Percentiles rank a stretch among this genome's conserved stretches.
These are phyloP conservation scores for Ogataea philodendri DNA, from an alignment of 805 yeast genomes.

Conservation along the genomic window DNA sequence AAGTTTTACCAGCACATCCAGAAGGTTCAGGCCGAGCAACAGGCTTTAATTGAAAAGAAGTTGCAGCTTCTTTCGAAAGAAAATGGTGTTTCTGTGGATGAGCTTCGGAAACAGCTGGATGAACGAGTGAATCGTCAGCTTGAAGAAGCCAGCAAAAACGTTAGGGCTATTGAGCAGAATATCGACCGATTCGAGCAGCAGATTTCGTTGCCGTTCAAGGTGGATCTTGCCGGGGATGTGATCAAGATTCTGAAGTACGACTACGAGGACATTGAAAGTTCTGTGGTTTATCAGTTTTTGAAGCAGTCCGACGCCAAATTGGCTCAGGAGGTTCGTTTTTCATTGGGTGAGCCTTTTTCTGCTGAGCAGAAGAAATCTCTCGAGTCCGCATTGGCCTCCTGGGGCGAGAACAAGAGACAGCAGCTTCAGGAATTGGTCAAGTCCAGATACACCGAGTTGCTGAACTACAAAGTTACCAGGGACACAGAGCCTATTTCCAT, in stretches of 20 bases:
- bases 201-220: conserved; percentile 16
- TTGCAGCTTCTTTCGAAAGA: conserved; percentile 24
- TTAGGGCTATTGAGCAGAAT: conserved; percentile 14
- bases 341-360: conserved; percentile 1
- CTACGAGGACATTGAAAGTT: conserved; percentile 18
- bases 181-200: conserved; percentile 19
- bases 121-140: conserved; percentile 21
- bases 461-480: conserved; percentile 4
- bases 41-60: conserved; percentile 26
- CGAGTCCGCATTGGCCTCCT: background rate
- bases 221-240: conserved; percentile 23
- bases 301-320: conserved; percentile 20
- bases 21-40: conserved; percentile 21
- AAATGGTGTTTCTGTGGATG: conserved; percentile 20
- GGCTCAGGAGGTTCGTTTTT: conserved; percentile 18
- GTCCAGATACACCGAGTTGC: conserved; percentile 8
- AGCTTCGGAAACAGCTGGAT: conserved; percentile 23
- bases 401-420: conserved; percentile 2
- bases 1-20: conserved; percentile 21
- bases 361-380: conserved; percentile 6
- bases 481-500: conserved; percentile 9
- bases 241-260: conserved; percentile 19
- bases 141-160: conserved; percentile 4
- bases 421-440: conserved; percentile 5
- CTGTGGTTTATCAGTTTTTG: conserved; percentile 21